Evolutionary conservation across 1,284 basidiomycete species (phyloP), one percentile per base, ranked within the genome.

Genomic region (Cryptococcus wingfieldii): DNA sequence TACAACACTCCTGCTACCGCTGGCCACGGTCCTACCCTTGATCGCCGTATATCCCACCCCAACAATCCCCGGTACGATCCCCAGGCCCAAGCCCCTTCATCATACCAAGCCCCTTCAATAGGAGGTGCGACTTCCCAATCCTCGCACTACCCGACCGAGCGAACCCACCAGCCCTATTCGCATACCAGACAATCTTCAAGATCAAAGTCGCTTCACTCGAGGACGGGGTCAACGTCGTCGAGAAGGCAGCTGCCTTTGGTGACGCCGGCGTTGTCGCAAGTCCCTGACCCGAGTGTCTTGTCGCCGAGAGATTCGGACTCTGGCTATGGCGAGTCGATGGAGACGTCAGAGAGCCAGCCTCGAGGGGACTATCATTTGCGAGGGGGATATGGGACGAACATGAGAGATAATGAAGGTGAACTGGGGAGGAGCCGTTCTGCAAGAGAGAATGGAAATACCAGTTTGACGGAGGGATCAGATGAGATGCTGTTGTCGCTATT

Each of bases 401-500:
- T 42, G 47, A 42, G 47, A 34, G 54, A 56, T 31, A 50, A 27
- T 28, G 34, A 47, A 37, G 27, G 16, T 12, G 42, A n/a, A 45
- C 53, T 19, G 48, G 47, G 13, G 50, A 54, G 44, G 10, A 23
- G 34, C 41, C 48, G 34, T 19, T 34, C 42, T 5, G 16, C 28
- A 23, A 60, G 57, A 31, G 64, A 61, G 38, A 55, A 50, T 25
- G 31, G 55, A 7, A 51, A 38, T 42, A 65, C 59, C 53, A 59
- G 58, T n/a, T 51, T 63, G 23, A 63, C 55, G 12, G 61, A 58
- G n/a, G 69, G 69, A 2, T 66, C 67, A 34, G 89, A 91, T 66
- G 88, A 90, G 65, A 81, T 93, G 53, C 80, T 92, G 56, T 82
- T 92, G 70, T 86, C 86, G 66, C 80, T 95, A 41, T 79, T 93